Evolutionary conservation across 2,329 filamentous ascomycete species (phyloP), one percentile per base, ranked within the genome.

Genomic region (Ascochyta fabae): DNA sequence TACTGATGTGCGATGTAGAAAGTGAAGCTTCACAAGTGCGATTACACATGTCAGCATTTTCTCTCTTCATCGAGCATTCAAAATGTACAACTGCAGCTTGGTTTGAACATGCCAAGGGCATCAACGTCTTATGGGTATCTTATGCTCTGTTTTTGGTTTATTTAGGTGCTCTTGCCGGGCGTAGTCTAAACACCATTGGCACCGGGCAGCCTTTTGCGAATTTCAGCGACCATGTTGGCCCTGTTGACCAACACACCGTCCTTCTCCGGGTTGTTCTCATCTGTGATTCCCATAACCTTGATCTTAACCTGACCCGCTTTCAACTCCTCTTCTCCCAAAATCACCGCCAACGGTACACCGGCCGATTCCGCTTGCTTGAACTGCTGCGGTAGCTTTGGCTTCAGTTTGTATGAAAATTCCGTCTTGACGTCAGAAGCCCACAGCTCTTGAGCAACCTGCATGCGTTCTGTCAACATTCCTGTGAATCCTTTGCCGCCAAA

Each of bases 351-450:
- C 1, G 94, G 94, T 19, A 96, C 86, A 39, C 88, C 89, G 53
- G 86, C 88, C 45, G 80, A 79, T 74, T 97, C 93, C 10, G 93
- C 93, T 19, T 89, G 88, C 79, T 96, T 96, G 83, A 98, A 98
- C 75, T 98, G 94, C 58, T 88, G 84, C 12, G 87, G 89, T 29
- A 96, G 83, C 77, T 93, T 96, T 15, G 94, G 92, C 81, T 96
- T 96, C 63, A 88, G 84, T 79, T 97, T 98, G 81, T 91, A 91
- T 10, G 87, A 81, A 74, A 95, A 96, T 75, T 98, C 93, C 54
- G 93, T 89, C 84, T 93, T 96, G 79, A 98, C 88, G 19, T 91
- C 92, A 7, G 89, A 91, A 65, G 92, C 87, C 92, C 94, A 96
- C 45, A 98, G 81, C 62, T 82, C 82, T 62, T 86, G 84, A 56